Evolutionary conservation across 1,139 yeast species (phyloP), one percentile per base, ranked within the genome.

Genomic region (Saccharomyces hybrid): DNA sequence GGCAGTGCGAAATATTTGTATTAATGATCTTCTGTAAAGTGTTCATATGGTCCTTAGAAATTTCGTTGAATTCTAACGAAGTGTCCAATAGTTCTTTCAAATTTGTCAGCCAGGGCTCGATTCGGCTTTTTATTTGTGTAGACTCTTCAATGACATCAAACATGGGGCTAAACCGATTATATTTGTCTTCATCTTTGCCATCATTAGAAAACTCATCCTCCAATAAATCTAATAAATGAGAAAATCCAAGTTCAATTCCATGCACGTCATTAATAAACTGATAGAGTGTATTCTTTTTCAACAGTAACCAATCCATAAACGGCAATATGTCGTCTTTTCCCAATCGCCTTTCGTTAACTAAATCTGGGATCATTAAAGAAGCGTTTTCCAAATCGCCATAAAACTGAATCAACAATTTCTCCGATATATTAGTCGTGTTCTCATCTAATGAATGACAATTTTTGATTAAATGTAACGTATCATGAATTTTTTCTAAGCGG

Each of bases 1-100:
- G 64, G 38, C 76, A 72, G 44, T 65, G 65, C 53, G 74, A 72
- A 44, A 75, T 68, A 61, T 85, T 81, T 14, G 69, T 70, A 48
- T 75, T 77, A 20, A 83, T 73, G 59, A 84, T 88, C 20, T 66
- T 65, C 34, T 75, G 75, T 31, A 85, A 75, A 0, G 83, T 77
- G 13, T 72, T 73, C 58, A 86, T 75, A 27, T 84, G 80, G 41
- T 72, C 72, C 49, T 75, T 75, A 52, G 75, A 76, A 42, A 86
- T 73, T 61, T 86, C 95, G 52, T 76, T 72, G 69, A 78, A 84
- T 57, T 82, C 84, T 9, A 77, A 72, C 1, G 86, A 76, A 6
- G 84, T 70, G 56, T 81, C 86, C 9, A 83, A 71, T 51, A 74
- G 74, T 46, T 71, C 69, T 61, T 81, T 78, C 38, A 62, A 38